Base-by-base conservation (phyloP, 2,329 filamentous ascomycete genomes). In the Colletotrichum tropicicola region DNA sequence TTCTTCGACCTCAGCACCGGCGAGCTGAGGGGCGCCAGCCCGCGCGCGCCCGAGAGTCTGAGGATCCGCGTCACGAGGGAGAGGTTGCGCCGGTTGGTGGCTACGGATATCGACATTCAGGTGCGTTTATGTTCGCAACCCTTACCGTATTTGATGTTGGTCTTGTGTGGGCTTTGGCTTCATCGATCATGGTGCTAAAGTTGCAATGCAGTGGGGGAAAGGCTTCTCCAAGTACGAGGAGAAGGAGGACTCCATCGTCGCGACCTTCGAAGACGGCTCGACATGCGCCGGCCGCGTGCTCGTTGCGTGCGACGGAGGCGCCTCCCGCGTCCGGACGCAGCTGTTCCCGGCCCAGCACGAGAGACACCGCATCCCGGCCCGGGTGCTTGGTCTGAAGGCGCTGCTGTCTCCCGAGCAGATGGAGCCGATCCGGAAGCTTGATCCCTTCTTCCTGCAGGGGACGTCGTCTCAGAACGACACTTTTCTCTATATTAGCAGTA, bases 1-100 rank as follows among this genome's bases (percentile, higher is more conserved):
- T 87, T 87, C 66, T 85, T 86, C 45, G 82, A 91, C 71, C 78
- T 90, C 15, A 82, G 75, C 68, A 83, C 79, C 0, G 84, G 81
- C 4, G 76, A 83, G 51, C 68, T 79, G 5, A 75, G 73, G 44
- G 70, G 75, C 0, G 76, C 79, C 0, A 78, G 80, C 9, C 85
- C 80, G 15, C 74, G 75, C 43, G 78, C 83, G 0, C 77, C 82
- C 0, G 80, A 83, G 17, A 74, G 78, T 10, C 73, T 80, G 37
- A 76, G 83, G 1, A 79, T 86, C 25, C 75, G 85, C 3, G 82
- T 87, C 0, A 80, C 79, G 7, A 73, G 85, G 6, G 78, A 82
- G 47, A 76, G 79, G 56, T 72, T 87, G 37, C 74, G 85, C 48
- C 73, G 73, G 37, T 43, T 88, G 32, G 65, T 88, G 60, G 76